phyloP scores from a whole-genome alignment of 78 protist genomes.

The Dictyostelium citrinum region DNA sequence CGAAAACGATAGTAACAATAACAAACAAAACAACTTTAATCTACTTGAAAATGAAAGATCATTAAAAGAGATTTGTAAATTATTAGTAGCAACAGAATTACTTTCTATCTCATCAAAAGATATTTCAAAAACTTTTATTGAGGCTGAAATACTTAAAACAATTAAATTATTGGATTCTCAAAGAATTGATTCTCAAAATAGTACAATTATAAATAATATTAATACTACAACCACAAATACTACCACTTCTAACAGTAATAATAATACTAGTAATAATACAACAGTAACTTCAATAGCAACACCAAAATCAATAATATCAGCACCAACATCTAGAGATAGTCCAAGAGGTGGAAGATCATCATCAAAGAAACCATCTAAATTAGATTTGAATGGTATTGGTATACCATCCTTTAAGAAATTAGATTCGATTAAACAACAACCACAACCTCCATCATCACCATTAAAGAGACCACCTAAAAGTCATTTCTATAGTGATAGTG shows the following conservation, averaged over 20 bases:
- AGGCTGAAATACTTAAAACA: slow-evolving; percentile 5
- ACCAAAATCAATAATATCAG: neutral
- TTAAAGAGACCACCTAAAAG: neutral
- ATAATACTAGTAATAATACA: neutral
- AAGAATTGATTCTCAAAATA: neutral
- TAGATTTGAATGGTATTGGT: neutral
- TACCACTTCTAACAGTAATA: no score
- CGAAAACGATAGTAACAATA: neutral
- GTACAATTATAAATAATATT: neutral
- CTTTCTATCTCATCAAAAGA: slow-evolving; percentile 32
- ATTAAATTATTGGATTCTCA: slow-evolving; percentile 16
- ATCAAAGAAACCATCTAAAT: neutral
- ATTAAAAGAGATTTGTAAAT: slow-evolving; percentile 10
- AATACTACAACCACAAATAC: neutral
- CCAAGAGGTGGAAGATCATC: neutral
- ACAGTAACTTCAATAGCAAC: neutral
- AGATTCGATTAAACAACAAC: neutral
- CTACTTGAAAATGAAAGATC: slow-evolving; percentile 7
- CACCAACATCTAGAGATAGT: neutral
- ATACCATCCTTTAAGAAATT: slow-evolving; percentile 19
- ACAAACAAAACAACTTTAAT: neutral
- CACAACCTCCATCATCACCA: neutral
- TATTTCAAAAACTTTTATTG: slow-evolving; percentile 28
- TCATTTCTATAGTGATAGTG: slow-evolving; percentile 14
- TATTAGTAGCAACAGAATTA: slow-evolving; percentile 15